Base-by-base conservation (phyloP, 1,284 basidiomycete genomes). In the Lentinus polychrous region DNA sequence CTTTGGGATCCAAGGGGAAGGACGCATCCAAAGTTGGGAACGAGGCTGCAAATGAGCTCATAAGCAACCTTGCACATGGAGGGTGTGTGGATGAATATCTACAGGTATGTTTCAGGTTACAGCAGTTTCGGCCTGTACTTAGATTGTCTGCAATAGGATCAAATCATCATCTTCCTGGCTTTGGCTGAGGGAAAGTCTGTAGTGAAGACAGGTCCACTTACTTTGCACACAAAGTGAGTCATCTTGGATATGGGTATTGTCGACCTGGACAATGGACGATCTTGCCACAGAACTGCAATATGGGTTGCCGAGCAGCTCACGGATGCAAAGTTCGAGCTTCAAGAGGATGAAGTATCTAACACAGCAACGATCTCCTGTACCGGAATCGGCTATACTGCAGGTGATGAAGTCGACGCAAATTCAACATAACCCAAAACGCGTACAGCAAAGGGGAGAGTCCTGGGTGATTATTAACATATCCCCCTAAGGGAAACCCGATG, bases 131-230 rank as follows among this genome's bases (percentile, higher is more conserved):
- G 23, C 27, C 6, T 40, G 39, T 40, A 12, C 12, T 40, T 20
- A 40, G 17, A 6, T 40, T 23, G 35, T 36, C 20, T 4, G 8
- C 27, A 38, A 17, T 68, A 86, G 69, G 86, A 89, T 60, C 86
- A 88, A 58, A 79, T 87, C 33, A 78, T 88, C 48, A 74, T 88
- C 35, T 81, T 86, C 57, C 75, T 87, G 63, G 83, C 83, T 8
- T 69, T 88, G 11, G 83, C 85, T 4, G 64, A 78, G 43, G 83
- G 83, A 3, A 70, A 56, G 22, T 86, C 83, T 5, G 66, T 66
- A 39, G 67, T 88, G 22, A 71, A 71, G 35, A 74, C 66, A 11
- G 75, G 77, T 1, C 80, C 75, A 1, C 54, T 87, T 23, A 79
- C 74, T 10, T 60, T 84, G 52, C 84, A 88, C 63, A 86, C 86